A percentile compares a stretch with the other conserved stretches of the same genome.
Evolutionary conservation across 345 rosid species (phyloP).

Genomic region (Turritis glabra): DNA sequence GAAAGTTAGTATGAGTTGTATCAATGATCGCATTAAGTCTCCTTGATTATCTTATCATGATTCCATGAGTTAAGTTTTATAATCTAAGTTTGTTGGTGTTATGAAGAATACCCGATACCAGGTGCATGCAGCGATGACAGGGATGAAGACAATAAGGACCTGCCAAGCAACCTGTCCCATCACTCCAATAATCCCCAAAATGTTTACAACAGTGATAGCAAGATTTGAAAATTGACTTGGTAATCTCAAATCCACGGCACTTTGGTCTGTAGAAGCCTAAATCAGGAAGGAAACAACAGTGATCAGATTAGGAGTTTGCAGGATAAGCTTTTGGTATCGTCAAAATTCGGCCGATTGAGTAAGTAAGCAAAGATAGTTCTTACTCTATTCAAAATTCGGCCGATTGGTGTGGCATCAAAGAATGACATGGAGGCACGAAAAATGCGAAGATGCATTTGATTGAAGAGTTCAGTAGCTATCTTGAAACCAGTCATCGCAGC

Average conservation of each 20-base stretch:
- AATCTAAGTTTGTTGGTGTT: slow-evolving; percentile 1
- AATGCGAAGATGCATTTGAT: slow-evolving; percentile 56
- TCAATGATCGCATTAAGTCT: background rate
- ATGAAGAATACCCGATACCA: slow-evolving; percentile 70
- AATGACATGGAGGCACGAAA: slow-evolving; percentile 78
- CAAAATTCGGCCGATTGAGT: background rate
- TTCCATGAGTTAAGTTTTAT: slow-evolving; percentile 1
- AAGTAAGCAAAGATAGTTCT: slow-evolving; percentile 24
- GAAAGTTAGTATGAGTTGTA: background rate
- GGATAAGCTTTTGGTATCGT: background rate
- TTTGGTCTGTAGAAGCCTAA: slow-evolving; percentile 86
- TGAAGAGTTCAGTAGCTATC: slow-evolving; percentile 67
- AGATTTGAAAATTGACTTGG: slow-evolving; percentile 46
- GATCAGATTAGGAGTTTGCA: slow-evolving; percentile 9
- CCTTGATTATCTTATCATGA: background rate
- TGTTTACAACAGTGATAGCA: slow-evolving; percentile 52
- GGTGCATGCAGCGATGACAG: slow-evolving; percentile 52
- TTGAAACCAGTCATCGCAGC: slow-evolving; percentile 56
- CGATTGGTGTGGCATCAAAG: slow-evolving; percentile 77
- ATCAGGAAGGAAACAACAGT: slow-evolving; percentile 28
- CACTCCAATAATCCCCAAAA: slow-evolving; percentile 62
- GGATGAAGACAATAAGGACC: slow-evolving; percentile 69
- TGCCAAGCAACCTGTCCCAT: slow-evolving; percentile 89
- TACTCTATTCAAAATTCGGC: slow-evolving; percentile 67
- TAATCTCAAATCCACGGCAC: slow-evolving; percentile 57